Base-by-base conservation (phyloP, 192 early-diverging fungal species). In the Spinellus fusiger region DNA sequence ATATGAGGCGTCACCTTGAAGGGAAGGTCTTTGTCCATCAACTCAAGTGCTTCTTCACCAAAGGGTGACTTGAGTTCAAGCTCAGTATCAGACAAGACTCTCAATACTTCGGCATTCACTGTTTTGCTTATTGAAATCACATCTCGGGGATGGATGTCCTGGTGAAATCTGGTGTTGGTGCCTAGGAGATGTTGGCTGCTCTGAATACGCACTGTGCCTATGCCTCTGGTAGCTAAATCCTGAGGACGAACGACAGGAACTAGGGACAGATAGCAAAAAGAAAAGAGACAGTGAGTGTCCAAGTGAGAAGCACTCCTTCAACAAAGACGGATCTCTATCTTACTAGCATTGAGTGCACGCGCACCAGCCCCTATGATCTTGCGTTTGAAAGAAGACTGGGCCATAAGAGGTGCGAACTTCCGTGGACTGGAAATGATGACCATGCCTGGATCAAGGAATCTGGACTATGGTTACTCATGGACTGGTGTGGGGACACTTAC, bases 161-260 rank as follows among this genome's bases (percentile, higher is more conserved):
- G 79, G 22, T 74, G 86, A 62, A 94, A 94, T 31, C 65, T 52
- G 18, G 90, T 93, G 58, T 64, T 81, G 4, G 79, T 49, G 31
- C 91, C 92, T 52, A 90, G 74, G 20, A 61, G 72, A 12, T 10
- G 40, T 12, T 44, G 40, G 40, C 15, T 44, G 13, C 40, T 18
- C 15, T 12, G 13, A 18, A 18, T 18, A 44, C 15, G 13, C 27
- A 93, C 62, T 28, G 26, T 77, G 29, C 94, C 94, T 32, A 68
- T 65, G 1, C 89, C 90, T 12, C 58, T 54, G 40, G 76, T 77
- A 10, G 87, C 87, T 38, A 92, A 70, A 70, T 98, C 96, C 71
- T 96, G 94, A 58, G 94, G 89, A 46, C 96, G 78, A 55, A 86
- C 83, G 10, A 98, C 96, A 2, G 94, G 90, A 72, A 98, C 87